Conservation (phyloP, 164 flowering plant species). For the Pachysandra terminalis region DNA sequence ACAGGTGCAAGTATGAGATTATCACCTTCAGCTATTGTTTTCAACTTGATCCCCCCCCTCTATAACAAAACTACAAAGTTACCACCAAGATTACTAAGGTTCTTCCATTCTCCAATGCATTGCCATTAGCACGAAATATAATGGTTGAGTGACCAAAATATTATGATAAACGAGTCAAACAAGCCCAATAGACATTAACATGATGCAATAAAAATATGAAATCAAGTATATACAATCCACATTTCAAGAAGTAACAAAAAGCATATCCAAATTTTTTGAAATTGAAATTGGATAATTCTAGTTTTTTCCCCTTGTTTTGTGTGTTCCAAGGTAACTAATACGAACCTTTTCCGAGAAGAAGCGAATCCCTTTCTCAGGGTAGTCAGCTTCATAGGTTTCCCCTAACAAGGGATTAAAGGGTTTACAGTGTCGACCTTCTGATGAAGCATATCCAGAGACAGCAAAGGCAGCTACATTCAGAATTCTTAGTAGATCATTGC, state of each 20-base stretch:
- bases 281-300: neutral
- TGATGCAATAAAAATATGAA: neutral
- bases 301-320: neutral
- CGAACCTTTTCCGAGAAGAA: conserved; percentile 96
- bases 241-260: neutral
- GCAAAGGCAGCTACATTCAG: conserved; percentile 96
- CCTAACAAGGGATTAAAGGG: conserved; percentile 97
- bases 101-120: neutral
- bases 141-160: neutral
- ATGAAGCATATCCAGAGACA: conserved; percentile 91
- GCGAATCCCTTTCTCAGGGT: conserved; percentile 90
- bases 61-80: too few species aligned
- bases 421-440: conserved; percentile 89
- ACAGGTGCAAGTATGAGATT: neutral
- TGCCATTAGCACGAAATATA: neutral
- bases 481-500: conserved; percentile 69
- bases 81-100: neutral
- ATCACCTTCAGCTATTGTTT: too few species aligned
- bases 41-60: too few species aligned
- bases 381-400: conserved; percentile 98
- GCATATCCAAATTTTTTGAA: neutral
- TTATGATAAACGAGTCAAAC: too few species aligned
- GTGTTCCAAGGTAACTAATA: neutral
- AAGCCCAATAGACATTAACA: neutral
- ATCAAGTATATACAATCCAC: neutral